Evolutionary conservation across 768 basidiomycete genomes (phyloP).

Genomic region (Boletales sp.): DNA sequence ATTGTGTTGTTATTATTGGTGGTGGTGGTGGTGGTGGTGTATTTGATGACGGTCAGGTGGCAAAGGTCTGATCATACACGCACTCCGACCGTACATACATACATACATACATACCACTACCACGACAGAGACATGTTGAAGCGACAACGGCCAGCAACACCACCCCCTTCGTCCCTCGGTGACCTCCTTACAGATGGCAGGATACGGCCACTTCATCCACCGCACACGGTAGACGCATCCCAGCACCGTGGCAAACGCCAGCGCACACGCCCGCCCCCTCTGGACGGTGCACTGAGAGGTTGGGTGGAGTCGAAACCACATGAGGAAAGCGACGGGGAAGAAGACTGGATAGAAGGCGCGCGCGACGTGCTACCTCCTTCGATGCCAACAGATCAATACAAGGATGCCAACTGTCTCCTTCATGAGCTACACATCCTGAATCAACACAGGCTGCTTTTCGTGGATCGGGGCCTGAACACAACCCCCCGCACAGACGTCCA

Average conservation of each 20-base stretch:
- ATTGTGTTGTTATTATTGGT: conserved; percentile 25
- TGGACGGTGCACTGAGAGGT: conserved; percentile 51
- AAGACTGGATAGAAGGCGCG: conserved; percentile 32
- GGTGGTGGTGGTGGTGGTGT: neutral
- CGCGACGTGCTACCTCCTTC: conserved; percentile 26
- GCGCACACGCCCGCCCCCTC: conserved; percentile 47
- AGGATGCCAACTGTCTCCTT: conserved; percentile 58
- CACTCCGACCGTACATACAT: conserved; percentile 18
- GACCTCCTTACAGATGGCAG: conserved; percentile 14
- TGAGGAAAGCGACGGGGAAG: conserved; percentile 27
- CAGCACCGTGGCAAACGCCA: conserved; percentile 48
- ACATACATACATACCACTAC: neutral
- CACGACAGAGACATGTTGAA: conserved; percentile 44
- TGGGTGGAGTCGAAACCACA: conserved; percentile 31
- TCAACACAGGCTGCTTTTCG: conserved; percentile 55
- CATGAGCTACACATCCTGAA: conserved; percentile 68
- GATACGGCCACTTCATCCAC: conserved; percentile 3
- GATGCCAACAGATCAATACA: conserved; percentile 42
- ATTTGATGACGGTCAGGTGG: conserved; percentile 7
- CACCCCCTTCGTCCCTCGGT: conserved; percentile 34
- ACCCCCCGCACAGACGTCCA: neutral
- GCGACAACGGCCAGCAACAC: conserved; percentile 46
- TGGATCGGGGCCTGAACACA: conserved; percentile 8
- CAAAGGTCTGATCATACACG: conserved; percentile 9
- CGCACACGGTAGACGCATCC: conserved; percentile 7